phyloP scores from a whole-genome alignment of 2,329 filamentous ascomycete species.

The Fusarium tupiense region DNA sequence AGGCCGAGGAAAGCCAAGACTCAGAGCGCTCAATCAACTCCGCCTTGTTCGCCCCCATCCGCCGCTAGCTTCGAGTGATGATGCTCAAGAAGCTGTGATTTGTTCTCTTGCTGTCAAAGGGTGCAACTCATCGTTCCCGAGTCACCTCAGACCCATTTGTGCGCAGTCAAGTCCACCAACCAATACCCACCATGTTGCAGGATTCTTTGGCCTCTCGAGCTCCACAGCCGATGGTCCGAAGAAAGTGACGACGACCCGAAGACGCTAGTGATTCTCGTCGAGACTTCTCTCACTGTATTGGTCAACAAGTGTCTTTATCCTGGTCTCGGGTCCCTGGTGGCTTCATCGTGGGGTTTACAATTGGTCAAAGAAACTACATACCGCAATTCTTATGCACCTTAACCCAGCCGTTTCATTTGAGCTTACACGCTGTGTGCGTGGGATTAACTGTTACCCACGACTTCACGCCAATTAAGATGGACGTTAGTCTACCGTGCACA shows the following conservation, averaged over 20 bases:
- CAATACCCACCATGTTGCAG: constrained; percentile 29
- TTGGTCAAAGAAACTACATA: constrained; percentile 34
- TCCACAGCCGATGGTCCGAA: constrained; percentile 44
- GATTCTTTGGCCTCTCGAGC: constrained; percentile 2
- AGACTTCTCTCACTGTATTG: constrained; percentile 29
- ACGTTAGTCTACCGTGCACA: neutral
- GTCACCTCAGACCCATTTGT: constrained; percentile 18
- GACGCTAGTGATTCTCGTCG: constrained; percentile 32
- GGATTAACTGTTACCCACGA: neutral
- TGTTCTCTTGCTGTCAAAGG: constrained; percentile 19
- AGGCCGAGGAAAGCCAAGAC: neutral
- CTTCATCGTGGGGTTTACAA: constrained; percentile 4
- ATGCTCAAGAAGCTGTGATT: constrained; percentile 23
- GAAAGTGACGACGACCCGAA: constrained; percentile 43
- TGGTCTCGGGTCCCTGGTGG: neutral
- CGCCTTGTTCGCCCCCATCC: neutral
- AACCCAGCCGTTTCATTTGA: constrained; percentile 6
- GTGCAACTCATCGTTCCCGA: constrained; percentile 21
- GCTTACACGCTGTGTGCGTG: constrained; percentile 18
- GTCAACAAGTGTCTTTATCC: constrained; percentile 24
- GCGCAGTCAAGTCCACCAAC: constrained; percentile 25
- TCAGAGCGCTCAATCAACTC: neutral
- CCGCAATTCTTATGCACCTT: constrained; percentile 10
- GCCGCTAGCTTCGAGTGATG: constrained; percentile 3
- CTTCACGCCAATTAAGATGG: constrained; percentile 23